Evolutionary conservation across 371 early-diverging fungal species (phyloP).

Genomic region (Parasitella parasitica): DNA sequence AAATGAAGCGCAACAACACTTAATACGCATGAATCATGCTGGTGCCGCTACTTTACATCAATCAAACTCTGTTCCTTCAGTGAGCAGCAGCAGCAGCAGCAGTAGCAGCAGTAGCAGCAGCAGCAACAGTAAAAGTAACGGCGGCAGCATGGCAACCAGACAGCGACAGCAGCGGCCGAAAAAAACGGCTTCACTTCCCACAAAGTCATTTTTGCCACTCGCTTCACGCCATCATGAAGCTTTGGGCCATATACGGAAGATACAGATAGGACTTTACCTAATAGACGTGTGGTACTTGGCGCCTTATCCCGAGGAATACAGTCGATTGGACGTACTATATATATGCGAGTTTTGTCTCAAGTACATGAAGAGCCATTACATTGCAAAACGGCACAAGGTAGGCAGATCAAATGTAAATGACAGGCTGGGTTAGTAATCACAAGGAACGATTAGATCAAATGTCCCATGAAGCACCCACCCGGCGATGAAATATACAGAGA

Average conservation of each 20-base stretch:
- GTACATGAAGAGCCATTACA: conserved; percentile 82
- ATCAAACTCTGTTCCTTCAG: conserved; percentile 10
- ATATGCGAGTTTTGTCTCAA: conserved; percentile 98
- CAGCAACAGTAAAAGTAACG: too few relatives aligned
- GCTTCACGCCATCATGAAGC: conserved; percentile 6
- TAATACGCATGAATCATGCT: not conserved
- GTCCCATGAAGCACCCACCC: conserved; percentile 89
- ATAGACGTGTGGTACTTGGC: conserved; percentile 98
- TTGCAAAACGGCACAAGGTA: conserved; percentile 66
- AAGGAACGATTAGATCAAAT: conserved; percentile 55
- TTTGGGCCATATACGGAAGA: conserved; percentile 15
- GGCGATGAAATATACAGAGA: conserved; percentile 99
- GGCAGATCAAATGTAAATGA: conserved; percentile 83
- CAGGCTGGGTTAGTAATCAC: too few relatives aligned
- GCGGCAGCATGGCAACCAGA: not conserved
- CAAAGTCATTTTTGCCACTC: conserved; percentile 17
- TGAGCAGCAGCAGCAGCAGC: too few relatives aligned
- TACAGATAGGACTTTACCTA: conserved; percentile 71
- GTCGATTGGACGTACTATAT: conserved; percentile 65
- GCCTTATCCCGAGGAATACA: conserved; percentile 98
- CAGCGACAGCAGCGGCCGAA: not conserved
- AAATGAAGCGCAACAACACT: too few relatives aligned
- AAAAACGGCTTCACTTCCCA: not conserved
- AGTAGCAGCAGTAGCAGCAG: too few relatives aligned
- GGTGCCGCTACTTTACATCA: not conserved